Conservation (phyloP, 164 flowering plant genomes). For the Tinospora cordifolia region DNA sequence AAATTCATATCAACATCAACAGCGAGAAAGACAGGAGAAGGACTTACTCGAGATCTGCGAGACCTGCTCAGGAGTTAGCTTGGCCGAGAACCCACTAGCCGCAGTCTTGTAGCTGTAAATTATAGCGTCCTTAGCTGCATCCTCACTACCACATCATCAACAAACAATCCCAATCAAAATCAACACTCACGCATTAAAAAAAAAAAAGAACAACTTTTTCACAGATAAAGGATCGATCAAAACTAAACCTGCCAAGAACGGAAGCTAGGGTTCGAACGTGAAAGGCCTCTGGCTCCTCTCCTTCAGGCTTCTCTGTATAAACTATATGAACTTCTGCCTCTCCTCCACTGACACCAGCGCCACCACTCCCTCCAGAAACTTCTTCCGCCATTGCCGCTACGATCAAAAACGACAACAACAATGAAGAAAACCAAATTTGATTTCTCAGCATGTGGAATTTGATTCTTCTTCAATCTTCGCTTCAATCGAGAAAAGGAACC, state of each 20-base stretch:
- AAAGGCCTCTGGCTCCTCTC: constrained; percentile 45
- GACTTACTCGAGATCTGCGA: constrained; percentile 53
- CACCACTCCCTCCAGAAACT: constrained; percentile 2
- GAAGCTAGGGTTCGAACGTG: constrained; percentile 56
- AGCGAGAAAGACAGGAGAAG: constrained; percentile 5
- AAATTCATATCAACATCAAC: background rate
- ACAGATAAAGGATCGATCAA: background rate
- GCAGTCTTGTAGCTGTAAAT: constrained; percentile 79
- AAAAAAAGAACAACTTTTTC: too few relatives aligned
- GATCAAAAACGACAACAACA: background rate
- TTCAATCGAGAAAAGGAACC: too few relatives aligned
- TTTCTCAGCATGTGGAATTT: constrained; percentile 2
- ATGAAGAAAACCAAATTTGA: background rate
- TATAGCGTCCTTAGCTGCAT: constrained; percentile 75
- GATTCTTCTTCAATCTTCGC: background rate
- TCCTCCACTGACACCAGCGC: background rate
- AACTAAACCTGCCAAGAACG: constrained; percentile 65
- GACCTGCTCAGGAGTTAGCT: constrained; percentile 79
- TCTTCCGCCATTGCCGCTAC: constrained; percentile 24
- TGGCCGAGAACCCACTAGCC: constrained; percentile 86
- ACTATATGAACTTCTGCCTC: constrained; percentile 54
- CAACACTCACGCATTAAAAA: background rate
- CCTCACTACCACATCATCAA: constrained; percentile 44
- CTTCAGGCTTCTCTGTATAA: constrained; percentile 53
- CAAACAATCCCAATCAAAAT: background rate